Evolutionary conservation across 208 protist genomes (phyloP).

Genomic region (Leishmania tarentolae): DNA sequence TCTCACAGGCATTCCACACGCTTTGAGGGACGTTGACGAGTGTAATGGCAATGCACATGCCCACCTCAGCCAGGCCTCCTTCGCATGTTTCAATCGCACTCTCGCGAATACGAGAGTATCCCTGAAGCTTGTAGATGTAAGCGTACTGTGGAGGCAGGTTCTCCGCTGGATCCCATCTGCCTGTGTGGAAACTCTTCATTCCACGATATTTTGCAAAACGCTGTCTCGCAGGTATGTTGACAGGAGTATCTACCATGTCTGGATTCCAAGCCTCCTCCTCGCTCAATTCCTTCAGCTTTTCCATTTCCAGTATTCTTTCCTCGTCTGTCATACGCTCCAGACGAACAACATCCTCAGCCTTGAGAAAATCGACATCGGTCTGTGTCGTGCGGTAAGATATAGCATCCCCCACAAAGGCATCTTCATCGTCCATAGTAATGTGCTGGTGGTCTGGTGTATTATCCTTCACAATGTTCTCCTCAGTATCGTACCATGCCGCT

Average conservation of each 20-base stretch:
- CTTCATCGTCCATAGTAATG: conserved; percentile 43
- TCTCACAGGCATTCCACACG: conserved; percentile 44
- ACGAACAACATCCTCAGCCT: conserved; percentile 77
- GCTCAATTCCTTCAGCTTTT: conserved; percentile 72
- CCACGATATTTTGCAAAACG: conserved; percentile 89
- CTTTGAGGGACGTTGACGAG: conserved; percentile 58
- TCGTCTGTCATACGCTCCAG: conserved; percentile 87
- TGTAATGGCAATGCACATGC: conserved; percentile 69
- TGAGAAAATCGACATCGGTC: conserved; percentile 86
- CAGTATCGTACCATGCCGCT: conserved; percentile 75
- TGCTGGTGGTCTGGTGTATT: conserved; percentile 12
- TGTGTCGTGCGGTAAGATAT: conserved; percentile 78
- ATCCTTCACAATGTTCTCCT: conserved; percentile 51
- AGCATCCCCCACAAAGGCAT: conserved; percentile 59
- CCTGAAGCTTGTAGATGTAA: conserved; percentile 91
- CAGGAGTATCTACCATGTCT: conserved; percentile 86
- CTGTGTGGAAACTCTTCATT: conserved; percentile 86
- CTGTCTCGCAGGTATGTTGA: conserved; percentile 84
- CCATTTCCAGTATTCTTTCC: conserved; percentile 70
- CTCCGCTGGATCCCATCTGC: conserved; percentile 84
- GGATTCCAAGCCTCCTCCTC: conserved; percentile 86
- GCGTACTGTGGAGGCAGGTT: conserved; percentile 86
- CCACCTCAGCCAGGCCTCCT: conserved; percentile 50
- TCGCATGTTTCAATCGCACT: conserved; percentile 62
- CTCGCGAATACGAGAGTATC: conserved; percentile 75